Base-by-base conservation (phyloP, 2,329 filamentous ascomycete genomes). In the Aureobasidium leucospermi region DNA sequence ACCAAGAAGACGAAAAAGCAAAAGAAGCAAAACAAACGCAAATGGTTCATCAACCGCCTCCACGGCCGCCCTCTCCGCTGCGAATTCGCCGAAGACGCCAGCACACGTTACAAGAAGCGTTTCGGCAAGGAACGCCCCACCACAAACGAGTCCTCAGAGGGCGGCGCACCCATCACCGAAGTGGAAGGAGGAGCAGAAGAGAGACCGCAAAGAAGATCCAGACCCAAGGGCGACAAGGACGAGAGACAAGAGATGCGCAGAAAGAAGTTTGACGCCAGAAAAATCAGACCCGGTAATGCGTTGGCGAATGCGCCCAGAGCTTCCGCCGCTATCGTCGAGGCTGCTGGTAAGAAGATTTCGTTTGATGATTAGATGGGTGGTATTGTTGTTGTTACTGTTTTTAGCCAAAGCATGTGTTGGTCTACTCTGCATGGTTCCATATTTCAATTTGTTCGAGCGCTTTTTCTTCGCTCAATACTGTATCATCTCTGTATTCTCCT, bases 81-180 rank as follows among this genome's bases (percentile, higher is more conserved):
- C 71, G 93, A 99, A 73, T 91, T 93, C 68, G 94, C 94, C 19
- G 94, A 99, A 76, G 94, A 97, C 73, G 85, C 92, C 61, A 85
- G 90, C 66, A 84, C 85, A 36, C 80, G 94, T 60, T 99, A 99
- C 75, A 93, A 93, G 78, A 99, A 97, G 80, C 85, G 94, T 1
- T 97, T 88, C 69, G 88, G 90, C 64, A 93, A 92, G 73, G 42
- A 58, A 15, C 11, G 42, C 7, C 55, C 55, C 5, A 19, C 42
- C 34, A 23, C 29, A 11, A 23, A 23, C 23, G 81, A 80, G 34
- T 61, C 56, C 6, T 29, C 61, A 1, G 65, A 67, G 64, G 38
- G 51, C 6, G 36, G 39, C 60, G 66, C 63, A 65, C 67, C 46
- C 29, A 53, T 51, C 29, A 51, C 61, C 53, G 64, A 66, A 38